Base-by-base conservation (phyloP, 805 yeast genomes). In the Hanseniaspora pseudoguilliermondii region DNA sequence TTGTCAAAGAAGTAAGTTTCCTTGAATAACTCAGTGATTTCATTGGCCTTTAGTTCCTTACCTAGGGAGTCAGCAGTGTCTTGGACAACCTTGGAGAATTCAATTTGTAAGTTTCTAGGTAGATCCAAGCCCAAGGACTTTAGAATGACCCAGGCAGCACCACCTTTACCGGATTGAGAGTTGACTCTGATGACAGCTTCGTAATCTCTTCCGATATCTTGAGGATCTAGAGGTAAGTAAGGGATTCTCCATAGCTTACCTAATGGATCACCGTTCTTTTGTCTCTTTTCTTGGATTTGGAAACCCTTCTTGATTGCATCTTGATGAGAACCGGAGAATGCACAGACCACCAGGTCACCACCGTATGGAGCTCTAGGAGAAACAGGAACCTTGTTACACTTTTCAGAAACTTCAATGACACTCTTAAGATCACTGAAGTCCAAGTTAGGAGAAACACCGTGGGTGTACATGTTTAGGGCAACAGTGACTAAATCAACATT, bases 141-240 rank as follows among this genome's bases (percentile, higher is more conserved):
- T 64, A 82, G 76, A 59, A 84, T 75, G 57, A 84, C 80, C 91
- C 91, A 84, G 23, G 90, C 87, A 47, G 90, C 87, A 69, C 91
- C 91, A 66, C 91, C 91, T 69, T 84, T 84, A 69, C 91, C 91
- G n/a, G 87, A 81, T 71, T 84, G 91, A 23, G 91, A 84, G 72
- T 84, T 84, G 64, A 84, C 90, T 74, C 91, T 76, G 65, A 84
- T 84, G 57, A 84, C 86, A 55, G 89, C 90, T 71, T 84, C 91
- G 68, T 84, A 84, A 62, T 77, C 83, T 73, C 88, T 76, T 57
- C 91, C 91, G 62, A 84, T 80, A 68, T 84, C 91, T 69, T 81
- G 75, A 63, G 91, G 91, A 72, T 84, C 91, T 67, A 84, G 75
- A 58, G 91, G 89, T 65, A 84, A 73, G 73, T 84, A 84, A 56